phyloP scores from a whole-genome alignment of 805 yeast genomes.

The Saturnispora dispora region DNA sequence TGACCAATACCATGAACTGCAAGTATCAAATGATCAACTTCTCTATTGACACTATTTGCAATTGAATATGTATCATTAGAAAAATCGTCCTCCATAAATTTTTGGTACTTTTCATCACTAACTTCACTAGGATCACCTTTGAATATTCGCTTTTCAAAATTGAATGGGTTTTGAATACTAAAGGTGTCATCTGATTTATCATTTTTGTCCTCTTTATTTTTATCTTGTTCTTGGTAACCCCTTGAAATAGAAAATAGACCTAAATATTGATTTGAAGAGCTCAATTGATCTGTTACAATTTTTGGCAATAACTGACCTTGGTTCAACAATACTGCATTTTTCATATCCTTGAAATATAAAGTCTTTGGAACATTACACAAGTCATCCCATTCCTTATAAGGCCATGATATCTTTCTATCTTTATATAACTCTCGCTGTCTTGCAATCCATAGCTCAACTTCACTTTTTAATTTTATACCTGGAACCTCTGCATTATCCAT shows the following conservation, averaged over 20 bases:
- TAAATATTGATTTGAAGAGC: conserved; percentile 25
- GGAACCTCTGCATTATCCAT: conserved; percentile 4
- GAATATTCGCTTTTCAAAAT: background rate
- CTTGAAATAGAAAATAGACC: conserved; percentile 44
- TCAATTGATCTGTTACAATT: conserved; percentile 22
- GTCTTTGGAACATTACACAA: conserved; percentile 22
- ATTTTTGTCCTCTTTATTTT: conserved; percentile 5
- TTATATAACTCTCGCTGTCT: conserved; percentile 18
- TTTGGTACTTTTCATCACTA: conserved; percentile 30
- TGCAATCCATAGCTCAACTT: conserved; percentile 22
- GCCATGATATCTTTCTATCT: conserved; percentile 17
- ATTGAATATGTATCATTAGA: conserved; percentile 37
- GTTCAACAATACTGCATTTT: conserved; percentile 20
- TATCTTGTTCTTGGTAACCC: conserved; percentile 31
- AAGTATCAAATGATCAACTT: conserved; percentile 54
- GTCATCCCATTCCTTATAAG: conserved; percentile 18
- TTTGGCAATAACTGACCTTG: conserved; percentile 22
- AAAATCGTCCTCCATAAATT: conserved; percentile 43
- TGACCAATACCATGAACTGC: conserved; percentile 97
- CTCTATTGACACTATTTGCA: conserved; percentile 30
- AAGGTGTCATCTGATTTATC: background rate
- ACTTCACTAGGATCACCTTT: conserved; percentile 4
- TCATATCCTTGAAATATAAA: conserved; percentile 21
- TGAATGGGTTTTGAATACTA: background rate
- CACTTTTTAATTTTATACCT: conserved; percentile 16